Conservation (phyloP, 1,139 yeast genomes). For the Magnusiomyces paraingens region DNA sequence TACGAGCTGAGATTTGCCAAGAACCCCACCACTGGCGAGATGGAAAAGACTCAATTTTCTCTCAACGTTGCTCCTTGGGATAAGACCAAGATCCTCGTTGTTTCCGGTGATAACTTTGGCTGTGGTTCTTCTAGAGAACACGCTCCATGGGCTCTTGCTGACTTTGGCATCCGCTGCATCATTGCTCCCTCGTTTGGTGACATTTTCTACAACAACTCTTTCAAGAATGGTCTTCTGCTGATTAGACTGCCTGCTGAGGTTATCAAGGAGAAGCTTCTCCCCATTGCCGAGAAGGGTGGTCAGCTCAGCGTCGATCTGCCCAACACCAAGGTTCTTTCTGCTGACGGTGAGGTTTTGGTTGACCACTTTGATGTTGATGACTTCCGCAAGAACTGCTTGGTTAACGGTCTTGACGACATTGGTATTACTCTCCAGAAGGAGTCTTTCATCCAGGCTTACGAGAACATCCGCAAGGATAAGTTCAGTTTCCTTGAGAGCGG, state of each 20-base stretch:
- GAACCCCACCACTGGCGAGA: constrained; percentile 60
- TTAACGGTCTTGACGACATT: constrained; percentile 94
- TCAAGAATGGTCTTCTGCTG: constrained; percentile 90
- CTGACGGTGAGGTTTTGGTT: constrained; percentile 65
- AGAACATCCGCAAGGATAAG: constrained; percentile 62
- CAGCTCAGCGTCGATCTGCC: constrained; percentile 76
- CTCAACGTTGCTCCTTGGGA: constrained; percentile 80
- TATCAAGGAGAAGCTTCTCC: constrained; percentile 64
- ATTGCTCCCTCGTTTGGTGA: constrained; percentile 98
- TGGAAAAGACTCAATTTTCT: constrained; percentile 78
- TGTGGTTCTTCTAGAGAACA: constrained; percentile 99
- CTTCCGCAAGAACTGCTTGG: constrained; percentile 89
- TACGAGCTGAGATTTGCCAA: constrained; percentile 78
- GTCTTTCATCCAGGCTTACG: constrained; percentile 64
- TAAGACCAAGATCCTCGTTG: constrained; percentile 73
- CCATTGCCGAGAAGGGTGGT: constrained; percentile 70
- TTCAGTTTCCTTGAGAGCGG: constrained; percentile 93
- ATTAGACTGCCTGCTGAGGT: constrained; percentile 75
- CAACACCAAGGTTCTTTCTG: constrained; percentile 70
- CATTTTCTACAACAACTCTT: constrained; percentile 93
- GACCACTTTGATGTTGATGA: constrained; percentile 80
- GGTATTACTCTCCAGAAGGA: constrained; percentile 93
- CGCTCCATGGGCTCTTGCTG: constrained; percentile 98
- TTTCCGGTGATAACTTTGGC: constrained; percentile 95
- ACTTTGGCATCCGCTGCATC: constrained; percentile 90